Base-by-base conservation (phyloP, 2,329 filamentous ascomycete genomes). In the Nemania bipapillata region DNA sequence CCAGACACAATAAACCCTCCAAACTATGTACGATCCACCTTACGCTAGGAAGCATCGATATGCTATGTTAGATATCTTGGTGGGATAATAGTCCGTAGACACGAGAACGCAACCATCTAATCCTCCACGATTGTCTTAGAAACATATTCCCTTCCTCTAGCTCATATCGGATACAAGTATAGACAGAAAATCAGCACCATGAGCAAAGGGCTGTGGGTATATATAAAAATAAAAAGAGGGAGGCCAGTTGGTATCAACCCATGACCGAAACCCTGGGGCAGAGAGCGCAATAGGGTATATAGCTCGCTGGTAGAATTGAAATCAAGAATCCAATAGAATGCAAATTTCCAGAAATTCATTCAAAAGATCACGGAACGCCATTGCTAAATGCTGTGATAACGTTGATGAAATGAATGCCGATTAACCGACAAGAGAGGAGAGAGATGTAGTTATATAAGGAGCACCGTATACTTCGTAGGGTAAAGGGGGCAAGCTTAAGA, bases 361-460 rank as follows among this genome's bases (percentile, higher is more conserved):
- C 30, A 37, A 61, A 61, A 47, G 20, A 69, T 57, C 66, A 35
- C 68, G 35, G 64, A 70, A 70, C 68, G 64, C 68, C 68, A 47
- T 54, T 59, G 63, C 69, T 66, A 20, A 45, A 67, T 61, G 63
- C 60, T 32, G 22, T 63, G 52, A 63, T 20, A 45, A 45, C 53
- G 49, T 40, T 35, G 45, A 64, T 26, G 45, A 47, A 50, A 56
- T 12, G 24, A 22, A 47, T 56, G 30, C 22, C 12, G 22, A 52
- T 45, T 12, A 11, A 32, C 32, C 20, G 50, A 57, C 22, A n/a
- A 35, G 61, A 30, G 45, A 17, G 12, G 22, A 42, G n/a, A 49
- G 24, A 22, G 30, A 54, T 7, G 47, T n/a, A 47, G 20, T 15
- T 4, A 47, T 45, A 58, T 20, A 62, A 32, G 47, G 66, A 65